Conservation (phyloP, 495 filamentous ascomycete genomes). For the Annulohypoxylon nitens region DNA sequence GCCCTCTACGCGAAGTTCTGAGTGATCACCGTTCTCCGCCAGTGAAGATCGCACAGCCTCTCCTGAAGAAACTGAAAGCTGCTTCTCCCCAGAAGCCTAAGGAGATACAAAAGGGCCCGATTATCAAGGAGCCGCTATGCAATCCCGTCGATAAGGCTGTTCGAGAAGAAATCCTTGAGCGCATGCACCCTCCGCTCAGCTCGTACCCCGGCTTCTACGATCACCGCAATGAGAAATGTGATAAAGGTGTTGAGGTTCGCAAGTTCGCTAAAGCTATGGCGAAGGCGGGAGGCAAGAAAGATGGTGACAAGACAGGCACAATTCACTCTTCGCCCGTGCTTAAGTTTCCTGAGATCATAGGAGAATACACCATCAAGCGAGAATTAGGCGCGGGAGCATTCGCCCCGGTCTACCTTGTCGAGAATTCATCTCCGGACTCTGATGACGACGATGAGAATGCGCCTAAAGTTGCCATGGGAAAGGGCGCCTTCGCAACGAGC, state of each 20-base stretch:
- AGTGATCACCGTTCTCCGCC: conserved; percentile 54
- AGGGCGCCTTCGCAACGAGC: conserved; percentile 58
- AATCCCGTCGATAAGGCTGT: conserved; percentile 86
- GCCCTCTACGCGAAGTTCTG: conserved; percentile 74
- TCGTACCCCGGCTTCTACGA: conserved; percentile 84
- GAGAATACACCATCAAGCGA: conserved; percentile 81
- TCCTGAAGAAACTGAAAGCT: conserved; percentile 57
- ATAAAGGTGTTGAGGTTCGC: conserved; percentile 77
- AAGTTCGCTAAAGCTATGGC: conserved; percentile 77
- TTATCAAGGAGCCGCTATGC: conserved; percentile 85
- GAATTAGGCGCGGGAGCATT: conserved; percentile 94
- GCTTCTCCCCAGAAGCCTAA: conserved; percentile 42
- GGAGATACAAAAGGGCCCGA: conserved; percentile 65
- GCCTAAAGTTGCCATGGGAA: conserved; percentile 60
- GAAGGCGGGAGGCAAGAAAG: conserved; percentile 69
- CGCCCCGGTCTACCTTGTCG: conserved; percentile 91
- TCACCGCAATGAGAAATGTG: conserved; percentile 68
- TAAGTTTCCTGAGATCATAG: conserved; percentile 71
- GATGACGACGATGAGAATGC: conserved; percentile 63
- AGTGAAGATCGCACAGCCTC: conserved; percentile 62
- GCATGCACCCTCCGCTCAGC: conserved; percentile 75
- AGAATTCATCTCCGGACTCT: conserved; percentile 69
- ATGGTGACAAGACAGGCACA: conserved; percentile 70
- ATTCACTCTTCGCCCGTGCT: conserved; percentile 72
- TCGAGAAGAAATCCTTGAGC: conserved; percentile 77